Conservation (phyloP, 225 moss, liverwort and hornwort genomes). For the Straminergon stramineum region DNA sequence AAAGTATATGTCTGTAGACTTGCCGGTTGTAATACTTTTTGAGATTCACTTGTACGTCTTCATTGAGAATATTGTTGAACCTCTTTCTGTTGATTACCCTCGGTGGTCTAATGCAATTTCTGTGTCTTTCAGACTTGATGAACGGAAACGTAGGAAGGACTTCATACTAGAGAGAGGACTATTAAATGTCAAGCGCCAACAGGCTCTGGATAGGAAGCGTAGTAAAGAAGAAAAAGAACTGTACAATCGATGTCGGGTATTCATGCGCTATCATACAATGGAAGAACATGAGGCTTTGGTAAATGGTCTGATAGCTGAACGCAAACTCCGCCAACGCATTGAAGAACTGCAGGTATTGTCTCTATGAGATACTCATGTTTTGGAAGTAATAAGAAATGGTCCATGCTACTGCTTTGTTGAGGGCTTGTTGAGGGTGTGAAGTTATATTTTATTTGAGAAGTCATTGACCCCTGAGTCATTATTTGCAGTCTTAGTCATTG, state of each 20-base stretch:
- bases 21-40: background rate
- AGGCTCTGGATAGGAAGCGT: conserved; percentile 64
- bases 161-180: conserved; percentile 88
- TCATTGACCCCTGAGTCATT: background rate
- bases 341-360: conserved; percentile 87
- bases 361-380: background rate
- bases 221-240: conserved; percentile 91
- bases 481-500: background rate
- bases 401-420: background rate
- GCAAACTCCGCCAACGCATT: conserved; percentile 78
- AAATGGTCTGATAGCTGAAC: conserved; percentile 66
- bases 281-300: conserved; percentile 86
- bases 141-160: conserved; percentile 84
- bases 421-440: background rate
- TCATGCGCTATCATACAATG: conserved; percentile 81
- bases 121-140: conserved; percentile 58
- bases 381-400: background rate
- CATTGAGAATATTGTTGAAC: background rate
- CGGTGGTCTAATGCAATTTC: background rate
- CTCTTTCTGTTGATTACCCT: background rate
- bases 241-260: conserved; percentile 65
- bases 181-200: conserved; percentile 68
- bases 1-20: background rate
- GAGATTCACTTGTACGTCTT: background rate
- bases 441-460: background rate